phyloP scores from a whole-genome alignment of 225 moss, liverwort and hornwort genomes.

The Thuidium tamariscinum region DNA sequence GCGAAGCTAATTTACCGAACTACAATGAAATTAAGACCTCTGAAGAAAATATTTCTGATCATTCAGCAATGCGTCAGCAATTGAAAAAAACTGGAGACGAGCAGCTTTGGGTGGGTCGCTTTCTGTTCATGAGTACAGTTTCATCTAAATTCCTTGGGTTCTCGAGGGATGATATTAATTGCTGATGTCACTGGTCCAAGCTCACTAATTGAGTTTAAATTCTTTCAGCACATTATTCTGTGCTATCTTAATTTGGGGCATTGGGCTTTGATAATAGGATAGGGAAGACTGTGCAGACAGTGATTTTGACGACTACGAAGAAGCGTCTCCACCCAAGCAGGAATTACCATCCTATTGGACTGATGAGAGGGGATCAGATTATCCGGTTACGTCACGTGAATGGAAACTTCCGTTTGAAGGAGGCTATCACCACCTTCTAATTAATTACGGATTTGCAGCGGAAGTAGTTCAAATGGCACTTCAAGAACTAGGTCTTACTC shows the following conservation, averaged over 20 bases:
- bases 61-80: neutral
- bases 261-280: constrained; percentile 4
- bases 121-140: neutral
- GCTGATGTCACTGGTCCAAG: neutral
- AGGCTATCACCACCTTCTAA: constrained; percentile 1
- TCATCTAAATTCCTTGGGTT: neutral
- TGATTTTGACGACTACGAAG: neutral
- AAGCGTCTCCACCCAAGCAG: neutral
- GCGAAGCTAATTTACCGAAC: neutral
- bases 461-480: constrained; percentile 15
- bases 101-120: constrained; percentile 7
- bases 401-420: neutral
- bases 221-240: neutral
- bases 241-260: neutral
- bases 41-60: neutral
- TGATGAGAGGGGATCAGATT: neutral
- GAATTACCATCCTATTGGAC: neutral
- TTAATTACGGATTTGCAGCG: constrained; percentile 12
- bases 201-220: neutral
- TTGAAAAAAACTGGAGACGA: neutral
- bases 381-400: neutral
- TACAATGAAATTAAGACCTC: neutral
- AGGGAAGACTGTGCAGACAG: constrained; percentile 1
- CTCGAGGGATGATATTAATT: neutral
- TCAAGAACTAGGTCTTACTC: constrained; percentile 23